phyloP scores from a whole-genome alignment of 257 asterid species.

The Capsicum baccatum region DNA sequence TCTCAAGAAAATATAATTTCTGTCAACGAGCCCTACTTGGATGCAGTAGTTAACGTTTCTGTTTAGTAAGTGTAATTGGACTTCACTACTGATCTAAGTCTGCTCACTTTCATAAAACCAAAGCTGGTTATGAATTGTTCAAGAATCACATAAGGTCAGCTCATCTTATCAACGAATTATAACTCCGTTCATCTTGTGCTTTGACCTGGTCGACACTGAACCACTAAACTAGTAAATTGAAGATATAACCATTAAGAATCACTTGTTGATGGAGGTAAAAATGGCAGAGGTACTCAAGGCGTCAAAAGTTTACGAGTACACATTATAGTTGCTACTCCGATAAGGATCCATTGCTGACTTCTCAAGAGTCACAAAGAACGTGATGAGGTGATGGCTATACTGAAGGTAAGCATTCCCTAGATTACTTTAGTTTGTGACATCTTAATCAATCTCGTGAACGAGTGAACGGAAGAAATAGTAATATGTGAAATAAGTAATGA shows the following conservation, averaged over 20 bases:
- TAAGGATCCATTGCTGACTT: no score
- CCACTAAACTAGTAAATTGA: neutral
- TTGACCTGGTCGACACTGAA: neutral
- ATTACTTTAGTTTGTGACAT: neutral
- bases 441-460: neutral
- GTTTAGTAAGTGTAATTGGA: no score
- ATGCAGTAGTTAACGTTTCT: no score
- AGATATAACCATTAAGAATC: neutral
- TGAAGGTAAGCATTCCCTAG: neutral
- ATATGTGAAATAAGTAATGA: neutral
- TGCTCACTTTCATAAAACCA: no score
- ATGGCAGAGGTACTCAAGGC: neutral
- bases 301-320: neutral
- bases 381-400: neutral
- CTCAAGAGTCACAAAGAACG: no score
- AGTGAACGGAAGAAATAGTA: neutral
- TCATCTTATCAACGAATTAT: neutral
- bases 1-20: no score
- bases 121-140: neutral
- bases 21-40: no score
- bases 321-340: neutral
- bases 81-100: no score
- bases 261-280: neutral
- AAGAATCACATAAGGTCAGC: neutral
- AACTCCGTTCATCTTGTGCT: neutral